phyloP scores from a whole-genome alignment of 306 rosid species.

The Cucurbita pepo region DNA sequence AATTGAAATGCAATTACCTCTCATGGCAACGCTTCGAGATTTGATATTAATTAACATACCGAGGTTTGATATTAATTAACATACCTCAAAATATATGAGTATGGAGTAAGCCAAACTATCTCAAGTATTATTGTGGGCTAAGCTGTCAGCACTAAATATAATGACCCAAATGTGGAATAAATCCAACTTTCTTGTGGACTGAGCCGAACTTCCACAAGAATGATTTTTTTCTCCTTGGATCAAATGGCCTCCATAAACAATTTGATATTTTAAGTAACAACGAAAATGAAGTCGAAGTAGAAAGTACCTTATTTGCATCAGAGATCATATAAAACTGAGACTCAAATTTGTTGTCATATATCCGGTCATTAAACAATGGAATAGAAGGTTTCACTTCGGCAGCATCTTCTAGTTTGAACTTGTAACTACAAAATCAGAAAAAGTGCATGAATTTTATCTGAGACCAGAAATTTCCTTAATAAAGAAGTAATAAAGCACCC shows the following conservation, averaged over 20 bases:
- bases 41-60: no score
- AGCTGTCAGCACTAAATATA: no score
- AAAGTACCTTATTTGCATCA: constrained; percentile 65
- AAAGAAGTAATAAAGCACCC: constrained; percentile 9
- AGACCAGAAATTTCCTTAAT: constrained; percentile 7
- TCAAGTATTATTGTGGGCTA: no score
- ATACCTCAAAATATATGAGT: no score
- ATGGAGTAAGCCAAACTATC: no score
- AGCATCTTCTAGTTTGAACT: constrained; percentile 82
- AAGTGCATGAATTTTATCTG: constrained; percentile 2
- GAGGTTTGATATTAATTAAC: no score
- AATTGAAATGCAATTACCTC: no score
- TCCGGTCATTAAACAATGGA: constrained; percentile 66
- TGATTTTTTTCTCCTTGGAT: not conserved
- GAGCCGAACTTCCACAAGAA: not conserved
- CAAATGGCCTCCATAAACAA: not conserved
- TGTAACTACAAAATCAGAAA: constrained; percentile 53
- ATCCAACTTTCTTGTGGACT: not conserved
- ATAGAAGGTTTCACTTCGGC: constrained; percentile 73
- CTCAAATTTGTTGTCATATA: constrained; percentile 84
- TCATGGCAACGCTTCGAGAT: no score
- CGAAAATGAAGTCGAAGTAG: constrained; percentile 23
- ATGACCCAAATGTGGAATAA: not conserved
- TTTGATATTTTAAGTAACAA: not conserved
- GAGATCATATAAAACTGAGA: constrained; percentile 91